Base-by-base conservation (phyloP, 2,329 filamentous ascomycete species). In the Calonectria henricotiae region DNA sequence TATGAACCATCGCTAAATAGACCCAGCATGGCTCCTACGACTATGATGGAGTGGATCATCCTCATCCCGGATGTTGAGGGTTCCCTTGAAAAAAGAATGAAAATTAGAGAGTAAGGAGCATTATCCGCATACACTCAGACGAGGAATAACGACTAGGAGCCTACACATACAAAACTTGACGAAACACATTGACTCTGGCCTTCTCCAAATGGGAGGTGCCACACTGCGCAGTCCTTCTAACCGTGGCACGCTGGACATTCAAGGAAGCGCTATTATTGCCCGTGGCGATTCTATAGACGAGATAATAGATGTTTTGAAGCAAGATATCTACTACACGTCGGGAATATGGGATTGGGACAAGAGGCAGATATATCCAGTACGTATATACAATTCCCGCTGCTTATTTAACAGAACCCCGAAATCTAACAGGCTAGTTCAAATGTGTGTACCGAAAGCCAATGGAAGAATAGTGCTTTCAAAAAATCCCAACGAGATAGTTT, bases 151-250 rank as follows among this genome's bases (percentile, higher is more conserved):
- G 37, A 11, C 35, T 11, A 39, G 32, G 23, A 65, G 63, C n/a
- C 5, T 35, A 11, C 64, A 67, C 32, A 43, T 67, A 8, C 41
- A 41, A 30, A 55, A 67, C 5, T 47, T 67, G 54, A 32, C 44
- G 15, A 67, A 61, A 12, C 41, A 49, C 35, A 49, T 67, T 44
- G 64, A 67, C 17, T 67, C 64, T 2, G 64, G 64, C 12, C 54
- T 67, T 17, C 61, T 67, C 13, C 54, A 67, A 23, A 61, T 67
- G 64, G 51, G 64, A 17, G 64, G 54, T 6, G 64, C 64, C 9
- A 67, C 54, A 37, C 9, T 67, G 12, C 49, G 55, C 20, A 35
- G 13, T 35, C 39, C 49, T 20, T 23, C 39, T 8, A 25, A 58
- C 12, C 23, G 58, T 3, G 43, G 27, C 4, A 13, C 27, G 17